These are phyloP conservation scores for Gleditsia sinensis DNA, from an alignment of 306 rosid species.

Conservation along the genomic window DNA sequence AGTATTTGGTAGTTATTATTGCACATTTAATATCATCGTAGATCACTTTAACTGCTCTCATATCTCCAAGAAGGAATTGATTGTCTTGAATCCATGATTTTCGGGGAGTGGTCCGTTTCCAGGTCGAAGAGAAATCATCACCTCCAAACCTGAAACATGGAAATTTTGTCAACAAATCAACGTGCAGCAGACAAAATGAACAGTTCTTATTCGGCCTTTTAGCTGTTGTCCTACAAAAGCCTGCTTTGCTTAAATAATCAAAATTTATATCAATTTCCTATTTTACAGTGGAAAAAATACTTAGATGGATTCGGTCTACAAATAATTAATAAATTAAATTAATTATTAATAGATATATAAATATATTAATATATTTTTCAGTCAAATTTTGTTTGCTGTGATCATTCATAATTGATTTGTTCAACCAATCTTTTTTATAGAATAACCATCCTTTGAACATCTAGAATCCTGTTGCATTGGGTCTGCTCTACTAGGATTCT, in stretches of 20 bases:
- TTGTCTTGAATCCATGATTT: slow-evolving; percentile 74
- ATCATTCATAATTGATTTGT: too few species aligned
- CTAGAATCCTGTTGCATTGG: too few species aligned
- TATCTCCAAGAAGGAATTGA: slow-evolving; percentile 67
- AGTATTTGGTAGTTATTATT: slow-evolving; percentile 1
- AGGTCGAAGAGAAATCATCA: slow-evolving; percentile 72
- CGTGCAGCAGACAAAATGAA: slow-evolving; percentile 12
- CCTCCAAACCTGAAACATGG: slow-evolving; percentile 74
- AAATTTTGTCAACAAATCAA: slow-evolving; percentile 7
- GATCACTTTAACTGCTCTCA: slow-evolving; percentile 37
- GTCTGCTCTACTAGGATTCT: too few species aligned
- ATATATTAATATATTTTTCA: too few species aligned
- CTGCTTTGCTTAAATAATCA: background rate
- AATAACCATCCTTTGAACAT: too few species aligned
- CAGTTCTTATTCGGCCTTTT: slow-evolving; percentile 20
- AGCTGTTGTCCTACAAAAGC: slow-evolving; percentile 8
- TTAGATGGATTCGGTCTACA: too few species aligned
- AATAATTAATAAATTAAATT: too few species aligned
- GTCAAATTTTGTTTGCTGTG: too few species aligned
- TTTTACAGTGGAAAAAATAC: too few species aligned
- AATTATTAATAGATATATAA: too few species aligned
- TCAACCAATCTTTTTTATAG: too few species aligned
- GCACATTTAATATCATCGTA: slow-evolving; percentile 32
- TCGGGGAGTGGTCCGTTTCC: slow-evolving; percentile 93
- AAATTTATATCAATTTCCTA: background rate